Base-by-base conservation (phyloP, 73 alveolate species). In the Paramecium primaurelia region DNA sequence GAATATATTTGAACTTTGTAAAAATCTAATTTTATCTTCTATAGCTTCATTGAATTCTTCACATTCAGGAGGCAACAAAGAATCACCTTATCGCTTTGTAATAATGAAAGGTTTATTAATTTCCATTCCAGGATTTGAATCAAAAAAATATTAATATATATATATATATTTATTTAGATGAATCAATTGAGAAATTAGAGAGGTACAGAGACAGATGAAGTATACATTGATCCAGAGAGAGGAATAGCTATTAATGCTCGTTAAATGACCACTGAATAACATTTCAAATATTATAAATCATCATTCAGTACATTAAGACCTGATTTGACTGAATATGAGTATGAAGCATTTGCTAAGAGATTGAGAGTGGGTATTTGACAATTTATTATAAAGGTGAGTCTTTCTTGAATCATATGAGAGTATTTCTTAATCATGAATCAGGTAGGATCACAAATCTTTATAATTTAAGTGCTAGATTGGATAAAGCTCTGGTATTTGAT, bases 61-160 rank as follows among this genome's bases (percentile, higher is more conserved):
- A 20, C 64, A 80, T 45, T 80, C 91, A n/a, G 91, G 91, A 44
- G 91, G 91, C 30, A 80, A 42, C 34, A 80, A n/a, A 44, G 91
- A 80, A 9, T 47, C 34, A 4, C 91, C 91, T 26, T 34, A 42
- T 80, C 71, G 18, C 58, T 49, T 42, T 12, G 20, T 80, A 10
- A 80, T 45, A 7, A 80, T 26, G 38, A 80, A 80, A 11, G 91
- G 91, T 51, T 28, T 80, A 32, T 25, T 42, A 2, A 16, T 25
- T 45, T 80, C 91, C 91, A 80, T 80, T 25, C 2, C 14, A 1
- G 9, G 32, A 18, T 54, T 54, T 18, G 22, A 16, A 32, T 28
- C 25, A 4, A 28, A 28, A 73, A 22, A 22, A 22, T n/a, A 22
- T 22, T 22, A 22, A 36, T 6, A 73, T 38, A 73, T 73, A 12